Base-by-base conservation (phyloP, 306 rosid species). In the Cucurbita moschata region DNA sequence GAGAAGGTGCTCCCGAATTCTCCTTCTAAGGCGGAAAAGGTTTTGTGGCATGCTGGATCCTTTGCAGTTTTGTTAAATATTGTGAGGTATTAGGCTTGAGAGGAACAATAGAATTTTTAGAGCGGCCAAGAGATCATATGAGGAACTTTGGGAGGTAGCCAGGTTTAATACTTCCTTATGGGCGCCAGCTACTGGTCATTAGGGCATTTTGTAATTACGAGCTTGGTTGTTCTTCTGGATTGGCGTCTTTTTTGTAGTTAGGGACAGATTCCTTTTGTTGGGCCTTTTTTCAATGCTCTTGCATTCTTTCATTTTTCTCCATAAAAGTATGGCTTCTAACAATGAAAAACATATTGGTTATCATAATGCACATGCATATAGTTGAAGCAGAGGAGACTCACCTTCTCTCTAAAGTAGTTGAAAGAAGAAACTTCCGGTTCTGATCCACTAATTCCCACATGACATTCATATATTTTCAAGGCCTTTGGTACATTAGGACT, bases 361-460 rank as follows among this genome's bases (percentile, higher is more conserved):
- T 67, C 72, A 67, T 21, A 44, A 67, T 69, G 23, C 42, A 69
- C 43, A 4, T 69, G 23, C 53, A 69, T 69, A 49, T 30, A 69
- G 13, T 49, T 14, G 23, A 69, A 69, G 23, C 9, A 47, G 18
- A 44, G 73, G 14, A 8, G 23, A 69, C 77, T 42, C 76, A 77
- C 97, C 92, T 86, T 81, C 70, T 90, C 86, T 39, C 59, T 83
- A 78, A 94, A 94, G 72, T 89, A 88, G 81, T 60, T 77, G 81
- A 94, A 94, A 46, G 98, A 90, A 78, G 96, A 86, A 70, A 94
- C 78, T 76, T 83, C 87, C 49, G 87, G 89, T 78, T 90, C 92
- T 61, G 96, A 85, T 79, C 98, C 98, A 86, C 98, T 90, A 62
- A 90, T 94, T 81, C 98, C 97, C 71, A 94, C 88, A 79, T 94